Conservation (phyloP, 2,329 filamentous ascomycete genomes). For the Hawksworthiomyces lignivorus region DNA sequence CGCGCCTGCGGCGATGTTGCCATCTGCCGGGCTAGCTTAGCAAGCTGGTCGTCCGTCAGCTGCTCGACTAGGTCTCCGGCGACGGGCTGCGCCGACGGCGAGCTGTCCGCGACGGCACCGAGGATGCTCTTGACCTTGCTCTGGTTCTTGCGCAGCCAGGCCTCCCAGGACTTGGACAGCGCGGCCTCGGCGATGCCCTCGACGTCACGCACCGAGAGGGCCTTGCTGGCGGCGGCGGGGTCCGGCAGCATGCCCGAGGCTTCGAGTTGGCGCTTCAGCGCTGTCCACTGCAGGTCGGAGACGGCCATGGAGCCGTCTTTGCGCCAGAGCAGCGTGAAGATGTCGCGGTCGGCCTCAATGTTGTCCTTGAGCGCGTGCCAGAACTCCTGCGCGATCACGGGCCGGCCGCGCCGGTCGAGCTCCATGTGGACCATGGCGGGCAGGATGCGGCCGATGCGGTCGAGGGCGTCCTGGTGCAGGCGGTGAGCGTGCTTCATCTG, state of each 20-base stretch:
- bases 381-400: conserved; percentile 51
- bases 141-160: conserved; percentile 45
- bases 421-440: conserved; percentile 51
- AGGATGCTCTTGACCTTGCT: conserved; percentile 28
- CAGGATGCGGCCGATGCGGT: conserved; percentile 40
- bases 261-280: conserved; percentile 34
- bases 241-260: conserved; percentile 20
- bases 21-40: conserved; percentile 30
- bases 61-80: conserved; percentile 18
- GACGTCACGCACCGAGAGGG: conserved; percentile 21
- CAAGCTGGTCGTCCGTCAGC: conserved; percentile 27
- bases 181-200: conserved; percentile 23
- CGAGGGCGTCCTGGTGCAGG: conserved; percentile 30
- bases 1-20: conserved; percentile 22
- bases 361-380: conserved; percentile 55
- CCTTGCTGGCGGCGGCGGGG: conserved; percentile 19
- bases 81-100: background rate
- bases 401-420: conserved; percentile 41
- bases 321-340: conserved; percentile 38
- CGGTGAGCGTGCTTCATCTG: conserved; percentile 22
- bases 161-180: conserved; percentile 38
- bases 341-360: conserved; percentile 39
- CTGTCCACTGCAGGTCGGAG: conserved; percentile 39
- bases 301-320: conserved; percentile 30
- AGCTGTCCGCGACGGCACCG: background rate